These are phyloP conservation scores for Fusarium oxysporum DNA, from an alignment of 2,329 filamentous ascomycete species.

Conservation along the genomic window DNA sequence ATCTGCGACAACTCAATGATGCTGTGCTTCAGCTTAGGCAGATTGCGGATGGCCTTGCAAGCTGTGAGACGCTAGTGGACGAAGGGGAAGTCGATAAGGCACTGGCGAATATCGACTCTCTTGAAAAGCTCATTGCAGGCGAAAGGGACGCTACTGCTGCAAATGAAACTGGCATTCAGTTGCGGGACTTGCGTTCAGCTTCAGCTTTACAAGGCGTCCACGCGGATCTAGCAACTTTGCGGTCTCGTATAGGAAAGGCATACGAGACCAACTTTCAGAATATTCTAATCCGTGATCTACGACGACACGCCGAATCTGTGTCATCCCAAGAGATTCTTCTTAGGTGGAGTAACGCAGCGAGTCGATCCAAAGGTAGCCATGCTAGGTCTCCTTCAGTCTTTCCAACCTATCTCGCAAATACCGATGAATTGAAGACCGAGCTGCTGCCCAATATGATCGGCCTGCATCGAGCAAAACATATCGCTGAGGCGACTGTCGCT, in stretches of 20 bases:
- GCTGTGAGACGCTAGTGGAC: constrained; percentile 85
- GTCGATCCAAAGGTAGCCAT: constrained; percentile 76
- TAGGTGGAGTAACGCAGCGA: constrained; percentile 84
- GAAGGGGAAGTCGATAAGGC: constrained; percentile 85
- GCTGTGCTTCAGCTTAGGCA: constrained; percentile 85
- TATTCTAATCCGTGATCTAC: constrained; percentile 81
- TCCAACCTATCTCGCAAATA: constrained; percentile 82
- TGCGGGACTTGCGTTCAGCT: constrained; percentile 79
- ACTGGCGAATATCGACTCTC: constrained; percentile 78
- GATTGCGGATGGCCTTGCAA: constrained; percentile 79
- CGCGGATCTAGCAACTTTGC: constrained; percentile 79
- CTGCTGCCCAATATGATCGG: constrained; percentile 80
- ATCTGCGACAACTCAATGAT: constrained; percentile 83
- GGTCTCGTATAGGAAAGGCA: constrained; percentile 84
- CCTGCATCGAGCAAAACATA: constrained; percentile 83
- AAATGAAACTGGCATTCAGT: constrained; percentile 49
- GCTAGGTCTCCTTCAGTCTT: constrained; percentile 74
- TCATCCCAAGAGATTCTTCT: constrained; percentile 79
- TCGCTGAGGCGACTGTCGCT: constrained; percentile 81
- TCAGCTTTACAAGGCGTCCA: constrained; percentile 84
- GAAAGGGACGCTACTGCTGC: constrained; percentile 60
- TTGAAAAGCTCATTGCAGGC: constrained; percentile 85
- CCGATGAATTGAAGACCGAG: constrained; percentile 75
- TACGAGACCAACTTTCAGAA: constrained; percentile 86
- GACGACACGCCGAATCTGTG: constrained; percentile 81